A percentile compares a stretch with the other conserved stretches of the same genome.
phyloP scores from a whole-genome alignment of 2,329 filamentous ascomycete species.

The Neofusicoccum kwambonambiense region DNA sequence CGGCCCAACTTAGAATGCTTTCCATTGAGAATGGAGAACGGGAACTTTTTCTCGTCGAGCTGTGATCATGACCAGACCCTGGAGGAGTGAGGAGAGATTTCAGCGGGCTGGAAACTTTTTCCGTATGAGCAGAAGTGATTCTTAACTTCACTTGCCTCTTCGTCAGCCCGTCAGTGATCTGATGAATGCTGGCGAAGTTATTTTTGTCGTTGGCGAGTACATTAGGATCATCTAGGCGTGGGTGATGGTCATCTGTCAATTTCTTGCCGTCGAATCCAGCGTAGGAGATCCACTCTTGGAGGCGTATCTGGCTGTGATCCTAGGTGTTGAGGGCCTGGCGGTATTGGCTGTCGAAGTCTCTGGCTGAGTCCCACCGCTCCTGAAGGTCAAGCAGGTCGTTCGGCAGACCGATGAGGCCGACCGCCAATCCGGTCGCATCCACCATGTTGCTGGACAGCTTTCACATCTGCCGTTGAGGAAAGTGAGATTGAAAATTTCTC shows the following conservation, averaged over 20 bases:
- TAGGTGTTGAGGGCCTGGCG: background rate
- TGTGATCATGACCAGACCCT: no score
- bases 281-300: background rate
- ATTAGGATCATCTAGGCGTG: background rate
- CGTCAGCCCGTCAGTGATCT: background rate
- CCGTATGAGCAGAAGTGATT: background rate
- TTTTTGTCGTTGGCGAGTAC: background rate
- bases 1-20: no score
- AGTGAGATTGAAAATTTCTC: no score
- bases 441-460: background rate
- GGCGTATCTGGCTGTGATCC: background rate
- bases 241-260: background rate
- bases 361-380: background rate
- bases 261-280: background rate
- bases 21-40: no score
- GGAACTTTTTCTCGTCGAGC: no score
- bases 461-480: background rate
- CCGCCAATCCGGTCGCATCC: background rate
- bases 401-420: background rate
- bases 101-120: no score
- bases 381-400: background rate
- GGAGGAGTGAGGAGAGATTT: no score
- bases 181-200: background rate
- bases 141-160: background rate
- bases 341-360: background rate